These are phyloP conservation scores for Pinus albicaulis DNA, from an alignment of 75 land plant species.

Conservation along the genomic window DNA sequence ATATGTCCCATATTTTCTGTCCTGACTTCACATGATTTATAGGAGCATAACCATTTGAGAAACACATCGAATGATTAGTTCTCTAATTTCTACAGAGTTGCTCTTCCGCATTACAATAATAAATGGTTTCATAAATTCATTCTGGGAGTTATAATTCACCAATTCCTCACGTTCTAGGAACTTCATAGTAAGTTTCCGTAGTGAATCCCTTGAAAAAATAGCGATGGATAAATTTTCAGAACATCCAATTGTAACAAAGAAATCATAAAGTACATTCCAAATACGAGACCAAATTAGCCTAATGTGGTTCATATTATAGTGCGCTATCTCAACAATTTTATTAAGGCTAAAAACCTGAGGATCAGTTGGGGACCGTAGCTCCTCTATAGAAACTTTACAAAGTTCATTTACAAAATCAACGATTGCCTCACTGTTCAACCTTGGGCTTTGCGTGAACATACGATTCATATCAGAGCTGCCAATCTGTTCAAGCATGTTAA, in stretches of 20 bases:
- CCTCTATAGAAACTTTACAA: slow-evolving; percentile 99
- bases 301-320: slow-evolving; percentile 98
- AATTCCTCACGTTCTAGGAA: slow-evolving; percentile 95
- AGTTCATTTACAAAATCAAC: slow-evolving; percentile 98
- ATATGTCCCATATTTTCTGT: too few species aligned
- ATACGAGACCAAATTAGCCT: slow-evolving; percentile 98
- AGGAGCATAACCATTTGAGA: slow-evolving; percentile 99
- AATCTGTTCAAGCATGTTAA: slow-evolving; percentile 97
- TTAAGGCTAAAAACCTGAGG: slow-evolving; percentile 98
- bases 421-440: slow-evolving; percentile 95
- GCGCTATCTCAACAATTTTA: slow-evolving; percentile 99
- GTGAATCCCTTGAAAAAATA: slow-evolving; percentile 99
- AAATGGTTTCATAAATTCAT: slow-evolving; percentile 99
- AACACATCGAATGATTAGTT: slow-evolving; percentile 94
- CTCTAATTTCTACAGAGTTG: slow-evolving; percentile 94
- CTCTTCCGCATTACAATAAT: slow-evolving; percentile 99
- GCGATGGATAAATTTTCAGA: slow-evolving; percentile 98
- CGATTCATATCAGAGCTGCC: slow-evolving; percentile 93
- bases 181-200: slow-evolving; percentile 96
- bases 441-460: slow-evolving; percentile 90
- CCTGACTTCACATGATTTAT: slow-evolving; percentile 97
- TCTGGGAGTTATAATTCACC: slow-evolving; percentile 98
- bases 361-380: slow-evolving; percentile 89
- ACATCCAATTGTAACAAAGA: slow-evolving; percentile 95
- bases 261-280: slow-evolving; percentile 94